These are phyloP conservation scores for Cytospora mali DNA, from an alignment of 2,329 filamentous ascomycete species.

Conservation along the genomic window DNA sequence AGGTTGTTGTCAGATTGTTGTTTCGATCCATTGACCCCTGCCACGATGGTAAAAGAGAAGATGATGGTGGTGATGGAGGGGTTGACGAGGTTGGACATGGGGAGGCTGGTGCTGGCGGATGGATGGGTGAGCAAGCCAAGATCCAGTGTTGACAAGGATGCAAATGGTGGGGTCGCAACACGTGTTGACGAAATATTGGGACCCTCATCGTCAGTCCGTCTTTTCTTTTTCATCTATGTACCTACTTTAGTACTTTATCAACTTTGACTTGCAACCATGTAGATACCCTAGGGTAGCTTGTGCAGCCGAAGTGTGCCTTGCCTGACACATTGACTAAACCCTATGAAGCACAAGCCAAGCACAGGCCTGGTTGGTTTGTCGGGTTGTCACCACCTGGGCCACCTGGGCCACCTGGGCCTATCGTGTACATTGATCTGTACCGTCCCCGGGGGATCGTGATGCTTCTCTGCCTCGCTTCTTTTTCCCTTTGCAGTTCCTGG, in stretches of 20 bases:
- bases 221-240: slow-evolving; percentile 4
- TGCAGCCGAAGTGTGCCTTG: not conserved
- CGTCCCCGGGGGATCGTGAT: not conserved
- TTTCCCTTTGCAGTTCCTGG: not conserved
- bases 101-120: slow-evolving; percentile 19
- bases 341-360: too few species aligned
- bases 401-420: too few species aligned
- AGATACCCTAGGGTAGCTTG: not conserved
- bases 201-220: slow-evolving; percentile 18
- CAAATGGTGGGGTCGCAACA: slow-evolving; percentile 29
- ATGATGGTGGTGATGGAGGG: slow-evolving; percentile 14
- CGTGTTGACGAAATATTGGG: slow-evolving; percentile 30
- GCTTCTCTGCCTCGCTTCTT: not conserved
- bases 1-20: slow-evolving; percentile 7
- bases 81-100: slow-evolving; percentile 12
- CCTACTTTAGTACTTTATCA: not conserved
- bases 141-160: slow-evolving; percentile 10
- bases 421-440: not conserved
- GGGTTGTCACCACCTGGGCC: too few species aligned
- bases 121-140: slow-evolving; percentile 15
- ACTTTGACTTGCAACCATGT: not conserved
- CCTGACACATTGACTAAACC: not conserved
- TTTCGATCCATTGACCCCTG: slow-evolving; percentile 17
- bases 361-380: too few species aligned
- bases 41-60: slow-evolving; percentile 12